Evolutionary conservation across 2,329 filamentous ascomycete species (phyloP).

Genomic region (Colletotrichum phormii): DNA sequence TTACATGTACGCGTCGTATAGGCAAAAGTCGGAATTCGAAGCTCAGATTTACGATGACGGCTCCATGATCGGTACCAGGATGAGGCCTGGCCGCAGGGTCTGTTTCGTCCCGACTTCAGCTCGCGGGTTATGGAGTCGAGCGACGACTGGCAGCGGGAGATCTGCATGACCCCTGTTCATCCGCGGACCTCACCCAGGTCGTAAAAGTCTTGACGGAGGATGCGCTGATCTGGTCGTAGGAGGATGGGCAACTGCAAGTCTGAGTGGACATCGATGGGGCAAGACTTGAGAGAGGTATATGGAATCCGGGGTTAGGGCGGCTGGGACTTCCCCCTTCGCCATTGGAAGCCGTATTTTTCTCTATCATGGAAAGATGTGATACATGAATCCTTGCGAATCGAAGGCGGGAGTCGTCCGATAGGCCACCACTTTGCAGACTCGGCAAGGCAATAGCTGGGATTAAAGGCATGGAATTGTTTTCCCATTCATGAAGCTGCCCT

Average conservation of each 20-base stretch:
- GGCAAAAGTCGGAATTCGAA: not conserved
- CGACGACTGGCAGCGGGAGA: constrained; percentile 38
- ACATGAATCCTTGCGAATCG: not conserved
- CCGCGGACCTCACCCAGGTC: not conserved
- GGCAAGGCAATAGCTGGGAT: not conserved
- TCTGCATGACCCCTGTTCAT: not conserved
- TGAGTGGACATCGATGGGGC: not conserved
- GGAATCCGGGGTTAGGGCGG: not conserved
- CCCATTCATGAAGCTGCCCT: not conserved
- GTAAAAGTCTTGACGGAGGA: not conserved
- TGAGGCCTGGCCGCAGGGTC: not conserved
- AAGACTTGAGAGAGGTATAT: not conserved
- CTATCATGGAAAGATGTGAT: not conserved
- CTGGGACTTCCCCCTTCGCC: not conserved
- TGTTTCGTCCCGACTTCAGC: not conserved
- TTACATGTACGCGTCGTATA: not conserved
- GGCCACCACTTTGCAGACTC: not conserved
- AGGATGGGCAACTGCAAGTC: not conserved
- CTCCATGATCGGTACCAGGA: constrained; percentile 2
- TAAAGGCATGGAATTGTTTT: not conserved
- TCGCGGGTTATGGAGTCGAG: not conserved
- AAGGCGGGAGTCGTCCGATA: not conserved
- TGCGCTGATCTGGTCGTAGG: not conserved
- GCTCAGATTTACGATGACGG: not conserved
- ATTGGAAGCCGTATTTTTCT: not conserved